phyloP scores from a whole-genome alignment of 192 early-diverging fungal genomes.

The Podila epigama region DNA sequence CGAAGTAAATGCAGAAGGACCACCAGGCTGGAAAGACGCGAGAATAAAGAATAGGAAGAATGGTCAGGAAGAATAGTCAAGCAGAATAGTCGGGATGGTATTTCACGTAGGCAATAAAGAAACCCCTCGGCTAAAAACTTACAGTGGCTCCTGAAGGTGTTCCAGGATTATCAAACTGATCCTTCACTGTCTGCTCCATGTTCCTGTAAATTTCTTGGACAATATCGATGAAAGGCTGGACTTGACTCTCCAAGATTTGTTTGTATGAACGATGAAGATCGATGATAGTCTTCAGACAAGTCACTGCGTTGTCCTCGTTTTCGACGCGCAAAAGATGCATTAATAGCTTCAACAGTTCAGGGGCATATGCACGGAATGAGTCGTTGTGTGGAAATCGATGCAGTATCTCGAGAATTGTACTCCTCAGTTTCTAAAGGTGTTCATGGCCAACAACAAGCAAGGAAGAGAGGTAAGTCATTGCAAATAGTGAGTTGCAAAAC shows the following conservation, averaged over 20 bases:
- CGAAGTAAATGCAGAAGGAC: constrained; percentile 57
- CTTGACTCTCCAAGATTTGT: constrained; percentile 81
- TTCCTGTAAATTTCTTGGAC: constrained; percentile 94
- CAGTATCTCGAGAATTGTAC: constrained; percentile 89
- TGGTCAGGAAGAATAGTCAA: too few relatives aligned
- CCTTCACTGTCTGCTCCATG: constrained; percentile 85
- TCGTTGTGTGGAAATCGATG: constrained; percentile 93
- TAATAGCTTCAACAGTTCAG: constrained; percentile 76
- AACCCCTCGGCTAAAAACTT: neutral
- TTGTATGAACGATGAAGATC: constrained; percentile 94
- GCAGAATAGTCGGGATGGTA: too few relatives aligned
- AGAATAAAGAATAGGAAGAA: neutral
- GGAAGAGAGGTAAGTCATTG: too few relatives aligned
- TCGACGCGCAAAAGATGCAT: constrained; percentile 85
- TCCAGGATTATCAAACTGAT: constrained; percentile 80
- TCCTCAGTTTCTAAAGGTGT: constrained; percentile 80
- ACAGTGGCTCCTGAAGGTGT: constrained; percentile 58
- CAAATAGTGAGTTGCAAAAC: too few relatives aligned
- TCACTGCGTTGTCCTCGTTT: constrained; percentile 98
- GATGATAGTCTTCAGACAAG: constrained; percentile 93
- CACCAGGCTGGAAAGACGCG: constrained; percentile 30
- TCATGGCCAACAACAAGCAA: neutral
- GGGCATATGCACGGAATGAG: constrained; percentile 74
- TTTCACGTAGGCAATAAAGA: neutral
- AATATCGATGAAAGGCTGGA: constrained; percentile 89